Evolutionary conservation across 208 protist species (phyloP), one percentile per base, ranked within the genome.

Genomic region (Endotrypanum monterogeii): DNA sequence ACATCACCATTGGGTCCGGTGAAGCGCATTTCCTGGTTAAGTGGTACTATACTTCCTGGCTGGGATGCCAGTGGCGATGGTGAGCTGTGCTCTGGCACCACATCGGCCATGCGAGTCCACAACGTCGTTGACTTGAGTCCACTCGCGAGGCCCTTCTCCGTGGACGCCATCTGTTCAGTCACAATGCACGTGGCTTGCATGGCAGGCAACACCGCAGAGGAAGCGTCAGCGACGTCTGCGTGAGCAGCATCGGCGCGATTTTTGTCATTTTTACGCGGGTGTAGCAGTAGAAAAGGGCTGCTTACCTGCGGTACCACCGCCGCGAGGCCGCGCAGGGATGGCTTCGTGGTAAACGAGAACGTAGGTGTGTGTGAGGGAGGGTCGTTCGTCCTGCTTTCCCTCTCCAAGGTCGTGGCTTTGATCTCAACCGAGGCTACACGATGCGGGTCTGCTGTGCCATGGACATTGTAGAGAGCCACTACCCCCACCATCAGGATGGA

Each of bases 241-340:
- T 30, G 32, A 23, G 44, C 14, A n/a, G 55, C 60, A 16, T 44
- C 50, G 9, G 51, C 52, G 8, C 50, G 3, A 25, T 44, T 65
- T 44, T 18, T 23, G 46, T 48, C 60, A 46, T 16, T 39, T 8
- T 23, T 18, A 12, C 18, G 3, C 32, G 20, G 60, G 56, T 57
- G 32, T 4, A 30, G n/a, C 4, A 88, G 23, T 6, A 88, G 51
- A 9, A 74, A 50, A 18, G 80, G 80, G 1, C 41, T 30, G 56
- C 80, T 86, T 41, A 88, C 39, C 52, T 88, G 85, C 30, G 85
- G 77, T 50, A 84, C 72, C 30, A 60, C 67, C 25, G 71, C 58
- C 14, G 80, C 80, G 14, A 75, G 20, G 39, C 76, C 75, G 32
- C 83, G 80, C 32, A 80, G 68, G 46, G 68, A 62, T 51, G 74